phyloP scores from a whole-genome alignment of 805 yeast species.

The Monosporozyma aquatica region DNA sequence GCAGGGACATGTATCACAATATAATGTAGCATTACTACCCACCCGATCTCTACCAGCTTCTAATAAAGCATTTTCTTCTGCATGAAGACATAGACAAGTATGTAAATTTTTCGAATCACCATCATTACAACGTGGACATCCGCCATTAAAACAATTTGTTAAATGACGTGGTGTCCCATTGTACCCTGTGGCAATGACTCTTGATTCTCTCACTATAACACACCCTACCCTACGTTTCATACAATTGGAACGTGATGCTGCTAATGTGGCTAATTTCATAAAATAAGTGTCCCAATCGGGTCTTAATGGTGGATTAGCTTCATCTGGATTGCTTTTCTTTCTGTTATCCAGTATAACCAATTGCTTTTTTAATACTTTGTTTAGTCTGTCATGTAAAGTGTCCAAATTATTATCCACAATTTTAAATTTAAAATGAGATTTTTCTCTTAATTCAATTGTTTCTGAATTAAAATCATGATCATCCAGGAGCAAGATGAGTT shows the following conservation, averaged over 20 bases:
- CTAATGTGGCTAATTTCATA: conserved; percentile 87
- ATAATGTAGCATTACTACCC: conserved; percentile 52
- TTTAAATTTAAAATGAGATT: conserved; percentile 20
- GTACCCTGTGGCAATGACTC: conserved; percentile 94
- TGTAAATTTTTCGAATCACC: conserved; percentile 60
- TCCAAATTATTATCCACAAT: conserved; percentile 5
- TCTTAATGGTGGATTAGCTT: conserved; percentile 34
- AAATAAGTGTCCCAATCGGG: conserved; percentile 97
- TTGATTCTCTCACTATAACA: conserved; percentile 74
- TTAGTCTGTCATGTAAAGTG: conserved; percentile 6
- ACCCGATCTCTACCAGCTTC: conserved; percentile 91
- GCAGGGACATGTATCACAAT: conserved; percentile 97
- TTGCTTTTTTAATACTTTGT: conserved; percentile 10
- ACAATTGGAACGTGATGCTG: conserved; percentile 87
- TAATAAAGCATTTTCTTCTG: conserved; percentile 90
- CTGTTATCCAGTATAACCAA: conserved; percentile 11
- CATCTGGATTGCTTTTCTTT: conserved; percentile 8
- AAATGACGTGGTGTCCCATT: conserved; percentile 93
- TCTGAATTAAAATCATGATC: conserved; percentile 13
- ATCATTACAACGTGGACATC: conserved; percentile 81
- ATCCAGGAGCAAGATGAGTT: conserved; percentile 33
- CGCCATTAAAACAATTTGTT: conserved; percentile 89
- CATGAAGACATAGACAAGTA: conserved; percentile 90
- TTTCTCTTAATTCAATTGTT: conserved; percentile 17
- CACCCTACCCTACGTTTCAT: conserved; percentile 98